Evolutionary conservation across 2,329 filamentous ascomycete species (phyloP).

Genomic region (Xylariaceae sp.): DNA sequence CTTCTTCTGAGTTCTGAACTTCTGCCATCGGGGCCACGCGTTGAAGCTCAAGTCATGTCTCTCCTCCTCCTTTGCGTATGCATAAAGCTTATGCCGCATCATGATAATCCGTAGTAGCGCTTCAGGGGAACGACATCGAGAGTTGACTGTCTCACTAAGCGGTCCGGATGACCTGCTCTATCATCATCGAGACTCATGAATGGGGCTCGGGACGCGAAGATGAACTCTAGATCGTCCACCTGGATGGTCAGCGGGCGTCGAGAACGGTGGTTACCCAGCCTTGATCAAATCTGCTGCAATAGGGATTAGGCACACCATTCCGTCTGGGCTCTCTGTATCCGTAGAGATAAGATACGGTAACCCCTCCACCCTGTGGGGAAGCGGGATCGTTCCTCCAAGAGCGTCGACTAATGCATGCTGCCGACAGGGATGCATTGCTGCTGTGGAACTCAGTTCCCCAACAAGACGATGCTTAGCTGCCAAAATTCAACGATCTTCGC

Average conservation of each 20-base stretch:
- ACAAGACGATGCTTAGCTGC: constrained; percentile 29
- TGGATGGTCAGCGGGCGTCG: background rate
- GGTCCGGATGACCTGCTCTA: background rate
- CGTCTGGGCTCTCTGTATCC: background rate
- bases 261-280: background rate
- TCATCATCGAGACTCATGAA: too few species aligned
- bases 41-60: background rate
- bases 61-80: background rate
- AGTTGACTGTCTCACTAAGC: background rate
- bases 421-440: background rate
- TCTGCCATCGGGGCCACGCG: too few species aligned
- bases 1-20: background rate
- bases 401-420: background rate
- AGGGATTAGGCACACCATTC: background rate
- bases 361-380: background rate
- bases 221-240: background rate
- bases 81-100: background rate
- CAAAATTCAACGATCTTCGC: constrained; percentile 18
- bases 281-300: too few species aligned
- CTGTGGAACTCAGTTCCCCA: constrained; percentile 39
- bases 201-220: too few species aligned
- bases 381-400: background rate
- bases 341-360: background rate
- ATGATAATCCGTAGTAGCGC: background rate
- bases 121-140: background rate